Evolutionary conservation across 176 grass and related monocot species (phyloP), one percentile per base, ranked within the genome.

Genomic region (Bromus sterilis): DNA sequence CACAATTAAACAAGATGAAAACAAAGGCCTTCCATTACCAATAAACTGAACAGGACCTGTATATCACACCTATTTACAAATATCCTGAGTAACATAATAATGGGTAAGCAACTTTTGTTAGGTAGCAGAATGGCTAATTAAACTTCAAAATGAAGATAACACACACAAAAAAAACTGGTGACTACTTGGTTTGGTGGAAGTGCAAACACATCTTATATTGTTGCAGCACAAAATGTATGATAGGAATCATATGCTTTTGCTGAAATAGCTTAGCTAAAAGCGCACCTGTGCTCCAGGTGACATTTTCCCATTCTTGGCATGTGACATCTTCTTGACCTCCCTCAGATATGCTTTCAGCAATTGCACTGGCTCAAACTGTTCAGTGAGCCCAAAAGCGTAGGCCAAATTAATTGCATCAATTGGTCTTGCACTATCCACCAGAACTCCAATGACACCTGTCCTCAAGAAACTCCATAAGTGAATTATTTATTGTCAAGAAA

Each of bases 351-450:
- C 66, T 91, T 93, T 98, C 60, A 93, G 92, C 78, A 94, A 85
- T 60, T 91, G 90, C 48, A 91, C 92, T 26, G 90, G 90, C 43
- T 91, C 80, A 66, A 92, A 98, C 82, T 94, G 80, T 59, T 86
- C 92, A 32, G 88, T 94, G 49, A 98, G 83, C 75, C 80, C 86
- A 64, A 98, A 98, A 40, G 84, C 92, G 72, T 86, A 91, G 69
- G 92, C 85, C 63, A 93, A 70, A 82, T 98, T 94, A 80, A 98
- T 85, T 43, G 90, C 92, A 82, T 94, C 95, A 73, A 92, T 97
- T 77, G 89, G 88, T 74, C 90, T 90, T 80, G 88, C 91, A 65
- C 79, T 91, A 70, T 91, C 83, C 74, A 92, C 72, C 74, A 98
- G 84, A 67, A 91, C 61, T 77, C 86, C 86, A 58, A 94, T 97